Conservation (phyloP, 2,329 filamentous ascomycete species). For the Harringtonia aguacate region DNA sequence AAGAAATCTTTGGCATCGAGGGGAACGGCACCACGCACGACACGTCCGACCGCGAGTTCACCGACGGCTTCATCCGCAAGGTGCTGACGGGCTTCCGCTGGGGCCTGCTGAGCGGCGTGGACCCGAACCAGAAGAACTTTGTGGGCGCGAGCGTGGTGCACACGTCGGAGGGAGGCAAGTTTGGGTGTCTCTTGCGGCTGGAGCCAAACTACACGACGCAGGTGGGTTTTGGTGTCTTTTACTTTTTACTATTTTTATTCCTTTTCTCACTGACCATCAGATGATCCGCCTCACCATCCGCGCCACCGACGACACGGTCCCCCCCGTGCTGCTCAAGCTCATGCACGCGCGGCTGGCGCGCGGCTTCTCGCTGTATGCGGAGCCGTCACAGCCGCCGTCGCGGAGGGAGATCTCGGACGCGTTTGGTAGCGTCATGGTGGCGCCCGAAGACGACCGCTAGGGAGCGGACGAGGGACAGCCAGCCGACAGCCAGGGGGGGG, state of each 20-base stretch:
- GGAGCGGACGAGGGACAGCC: not conserved
- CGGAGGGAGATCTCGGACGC: conserved; percentile 41
- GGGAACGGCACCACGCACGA: conserved; percentile 40
- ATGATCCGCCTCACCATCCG: conserved; percentile 93
- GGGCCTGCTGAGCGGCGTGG: conserved; percentile 75
- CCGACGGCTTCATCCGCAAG: conserved; percentile 57
- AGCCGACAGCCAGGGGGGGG: not conserved
- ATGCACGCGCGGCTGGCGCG: conserved; percentile 74
- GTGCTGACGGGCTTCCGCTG: conserved; percentile 80
- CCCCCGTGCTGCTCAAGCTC: conserved; percentile 65
- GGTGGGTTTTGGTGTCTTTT: conserved; percentile 43
- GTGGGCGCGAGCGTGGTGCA: conserved; percentile 84
- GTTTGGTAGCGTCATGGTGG: conserved; percentile 47
- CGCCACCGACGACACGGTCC: conserved; percentile 85
- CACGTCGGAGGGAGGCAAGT: conserved; percentile 76
- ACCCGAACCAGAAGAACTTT: conserved; percentile 87
- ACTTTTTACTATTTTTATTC: not conserved
- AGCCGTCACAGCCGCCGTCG: conserved; percentile 29
- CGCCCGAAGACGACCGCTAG: conserved; percentile 7
- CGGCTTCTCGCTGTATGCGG: conserved; percentile 32
- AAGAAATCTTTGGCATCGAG: conserved; percentile 68
- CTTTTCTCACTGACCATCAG: conserved; percentile 32
- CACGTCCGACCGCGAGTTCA: conserved; percentile 51
- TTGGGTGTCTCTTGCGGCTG: conserved; percentile 82
- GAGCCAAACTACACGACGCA: conserved; percentile 90